These are phyloP conservation scores for Zymoseptoria pseudotritici DNA, from an alignment of 2,329 filamentous ascomycete species.

Conservation along the genomic window DNA sequence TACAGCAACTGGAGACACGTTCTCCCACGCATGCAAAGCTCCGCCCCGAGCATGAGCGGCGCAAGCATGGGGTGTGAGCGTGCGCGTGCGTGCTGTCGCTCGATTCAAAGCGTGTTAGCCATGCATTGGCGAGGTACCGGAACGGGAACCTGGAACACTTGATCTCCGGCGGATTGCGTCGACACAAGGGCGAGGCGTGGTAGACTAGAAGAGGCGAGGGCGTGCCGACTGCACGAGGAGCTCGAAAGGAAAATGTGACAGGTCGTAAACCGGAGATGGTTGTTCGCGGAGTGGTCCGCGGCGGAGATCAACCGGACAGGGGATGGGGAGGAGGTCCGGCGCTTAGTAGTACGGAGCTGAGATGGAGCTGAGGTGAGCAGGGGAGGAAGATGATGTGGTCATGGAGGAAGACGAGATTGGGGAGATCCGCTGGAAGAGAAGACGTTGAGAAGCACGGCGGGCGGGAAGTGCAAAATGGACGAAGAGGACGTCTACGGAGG, in stretches of 20 bases:
- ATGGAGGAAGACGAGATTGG: neutral
- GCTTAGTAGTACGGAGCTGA: neutral
- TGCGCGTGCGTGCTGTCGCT: neutral
- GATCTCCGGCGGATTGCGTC: neutral
- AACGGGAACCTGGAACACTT: neutral
- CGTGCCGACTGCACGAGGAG: neutral
- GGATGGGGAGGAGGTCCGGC: neutral
- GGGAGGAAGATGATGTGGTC: neutral
- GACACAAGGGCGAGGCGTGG: neutral
- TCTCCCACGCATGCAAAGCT: neutral
- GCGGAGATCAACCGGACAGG: neutral
- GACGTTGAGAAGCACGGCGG: neutral
- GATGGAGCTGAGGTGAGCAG: neutral
- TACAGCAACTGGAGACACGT: neutral
- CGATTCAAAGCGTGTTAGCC: neutral
- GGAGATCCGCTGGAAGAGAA: neutral
- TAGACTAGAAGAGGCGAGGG: neutral
- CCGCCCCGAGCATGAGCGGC: neutral
- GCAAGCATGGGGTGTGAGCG: neutral
- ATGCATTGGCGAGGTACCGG: neutral
- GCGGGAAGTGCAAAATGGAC: neutral
- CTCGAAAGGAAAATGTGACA: neutral
- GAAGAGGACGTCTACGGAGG: neutral
- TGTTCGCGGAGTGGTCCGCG: neutral
- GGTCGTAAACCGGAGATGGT: neutral